Evolutionary conservation across 2,329 filamentous ascomycete genomes (phyloP).

Genomic region (Aureobasidium sp.): DNA sequence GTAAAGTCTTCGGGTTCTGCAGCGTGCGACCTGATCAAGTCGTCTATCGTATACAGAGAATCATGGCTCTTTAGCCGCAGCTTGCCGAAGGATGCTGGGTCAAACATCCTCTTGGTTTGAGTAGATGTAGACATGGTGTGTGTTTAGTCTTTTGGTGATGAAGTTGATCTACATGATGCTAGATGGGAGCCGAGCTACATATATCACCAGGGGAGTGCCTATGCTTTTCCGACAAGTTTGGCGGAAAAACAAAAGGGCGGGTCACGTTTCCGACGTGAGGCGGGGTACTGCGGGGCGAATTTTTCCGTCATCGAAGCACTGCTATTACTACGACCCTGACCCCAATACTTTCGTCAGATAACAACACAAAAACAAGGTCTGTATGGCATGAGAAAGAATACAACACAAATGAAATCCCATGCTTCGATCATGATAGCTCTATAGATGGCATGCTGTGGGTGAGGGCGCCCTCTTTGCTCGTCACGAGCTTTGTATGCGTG

Average conservation of each 20-base stretch:
- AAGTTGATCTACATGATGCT: neutral
- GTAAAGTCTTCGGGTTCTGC: slow-evolving; percentile 25
- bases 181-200: neutral
- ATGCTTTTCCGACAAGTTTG: neutral
- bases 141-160: neutral
- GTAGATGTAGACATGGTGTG: neutral
- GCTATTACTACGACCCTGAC: neutral
- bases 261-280: neutral
- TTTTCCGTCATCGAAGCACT: neutral
- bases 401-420: no score
- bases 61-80: slow-evolving; percentile 9
- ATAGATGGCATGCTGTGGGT: no score
- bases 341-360: neutral
- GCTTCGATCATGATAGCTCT: no score
- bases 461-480: no score
- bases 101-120: neutral
- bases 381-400: no score
- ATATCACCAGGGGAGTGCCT: neutral
- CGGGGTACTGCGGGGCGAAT: neutral
- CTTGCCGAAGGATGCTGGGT: slow-evolving; percentile 6
- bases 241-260: neutral
- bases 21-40: slow-evolving; percentile 28
- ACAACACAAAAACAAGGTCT: no score
- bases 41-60: slow-evolving; percentile 25
- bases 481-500: no score